Base-by-base conservation (phyloP, 805 yeast genomes). In the Wickerhamiella musiphila region DNA sequence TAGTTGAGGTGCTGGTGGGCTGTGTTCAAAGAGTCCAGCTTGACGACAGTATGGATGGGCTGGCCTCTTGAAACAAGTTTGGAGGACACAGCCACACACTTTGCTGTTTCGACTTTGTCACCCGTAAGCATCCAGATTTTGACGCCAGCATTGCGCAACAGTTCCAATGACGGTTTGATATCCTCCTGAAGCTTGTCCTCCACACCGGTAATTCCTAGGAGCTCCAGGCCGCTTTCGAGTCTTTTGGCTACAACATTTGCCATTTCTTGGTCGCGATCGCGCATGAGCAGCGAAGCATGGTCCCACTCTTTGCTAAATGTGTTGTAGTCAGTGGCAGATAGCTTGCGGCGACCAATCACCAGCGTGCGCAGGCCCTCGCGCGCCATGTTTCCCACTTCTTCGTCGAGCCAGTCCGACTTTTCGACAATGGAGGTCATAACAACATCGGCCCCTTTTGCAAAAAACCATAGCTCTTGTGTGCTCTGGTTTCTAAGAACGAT, bases 41-140 rank as follows among this genome's bases (percentile, higher is more conserved):
- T 75, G 3, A 93, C 78, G 21, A 90, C 66, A 2, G 83, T 73
- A 49, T 84, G 94, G 16, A 90, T 83, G 44, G 75, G 77, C 55
- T 90, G 98, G 3, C 98, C 98, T 42, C 96, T 68, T 2, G 93
- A 66, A 18, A 90, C 86, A 32, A 90, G 66, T 47, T 84, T 76
- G 20, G 95, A 90, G 52, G 94, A 79, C n/a, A 92, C 78, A 14
- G 95, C 83, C 24, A 90, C 95, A 65, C 98, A 90, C 38, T 83
- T 71, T 1, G 98, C 98, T 0, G 99, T 90, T 57, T 90, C 99
- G 5, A 90, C 96, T 52, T 90, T 90, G 53, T 90, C 99, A 43
- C 99, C 99, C 0, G 99, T 90, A 29, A 90, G 60, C 98, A 90
- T 92, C 99, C 99, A 90, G 32, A 90, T 90, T 47, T 84, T 84